Conservation (phyloP, 768 basidiomycete genomes). For the Hygrocybe punicea region DNA sequence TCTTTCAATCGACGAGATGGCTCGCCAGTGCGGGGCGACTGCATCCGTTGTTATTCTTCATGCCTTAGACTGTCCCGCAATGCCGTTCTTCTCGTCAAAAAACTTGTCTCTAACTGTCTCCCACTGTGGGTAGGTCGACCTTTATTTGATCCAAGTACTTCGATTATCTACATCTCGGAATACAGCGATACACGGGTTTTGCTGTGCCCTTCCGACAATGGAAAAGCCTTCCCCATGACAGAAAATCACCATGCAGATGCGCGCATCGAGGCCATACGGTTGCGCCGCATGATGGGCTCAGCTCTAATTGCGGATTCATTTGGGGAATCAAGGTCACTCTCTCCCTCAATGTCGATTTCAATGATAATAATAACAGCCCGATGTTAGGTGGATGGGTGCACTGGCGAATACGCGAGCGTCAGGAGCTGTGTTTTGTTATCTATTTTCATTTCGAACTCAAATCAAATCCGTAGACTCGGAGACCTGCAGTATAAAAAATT, state of each 20-base stretch:
- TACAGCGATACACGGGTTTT: constrained; percentile 85
- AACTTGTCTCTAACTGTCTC: constrained; percentile 80
- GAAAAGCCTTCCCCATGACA: constrained; percentile 79
- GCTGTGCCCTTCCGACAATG: constrained; percentile 69
- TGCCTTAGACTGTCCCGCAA: constrained; percentile 73
- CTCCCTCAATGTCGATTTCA: not conserved
- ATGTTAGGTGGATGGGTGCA: constrained; percentile 85
- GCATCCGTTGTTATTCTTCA: constrained; percentile 91
- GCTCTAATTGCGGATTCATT: constrained; percentile 91
- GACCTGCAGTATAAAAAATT: constrained; percentile 86
- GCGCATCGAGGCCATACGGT: constrained; percentile 74
- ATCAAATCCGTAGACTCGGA: constrained; percentile 57
- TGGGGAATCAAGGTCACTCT: constrained; percentile 76
- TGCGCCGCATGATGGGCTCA: constrained; percentile 87
- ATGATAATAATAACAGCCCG: not conserved
- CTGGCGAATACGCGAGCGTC: constrained; percentile 89
- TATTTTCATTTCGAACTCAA: not conserved
- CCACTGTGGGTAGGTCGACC: constrained; percentile 75
- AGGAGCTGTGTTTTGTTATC: constrained; percentile 18
- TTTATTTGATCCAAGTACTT: not conserved
- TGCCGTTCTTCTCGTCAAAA: constrained; percentile 80
- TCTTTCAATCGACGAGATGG: constrained; percentile 63
- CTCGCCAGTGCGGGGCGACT: constrained; percentile 81
- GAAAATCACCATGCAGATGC: constrained; percentile 96
- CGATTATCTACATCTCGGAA: constrained; percentile 1